Conservation (phyloP, 805 yeast species). For the Cyberlindnera suaveolens region DNA sequence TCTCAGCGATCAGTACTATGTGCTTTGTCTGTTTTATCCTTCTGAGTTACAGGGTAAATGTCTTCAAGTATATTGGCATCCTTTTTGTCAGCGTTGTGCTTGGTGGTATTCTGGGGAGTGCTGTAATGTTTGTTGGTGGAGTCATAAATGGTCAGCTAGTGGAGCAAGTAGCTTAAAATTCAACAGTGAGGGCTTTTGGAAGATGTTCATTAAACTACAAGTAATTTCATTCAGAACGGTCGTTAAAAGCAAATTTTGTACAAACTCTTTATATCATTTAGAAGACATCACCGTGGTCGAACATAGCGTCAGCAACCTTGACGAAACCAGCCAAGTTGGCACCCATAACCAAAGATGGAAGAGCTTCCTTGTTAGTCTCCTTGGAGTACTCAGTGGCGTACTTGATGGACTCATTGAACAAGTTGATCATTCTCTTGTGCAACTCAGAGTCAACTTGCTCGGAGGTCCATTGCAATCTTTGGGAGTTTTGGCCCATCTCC, state of each 20-base stretch:
- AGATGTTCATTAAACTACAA: not conserved
- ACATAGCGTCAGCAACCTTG: conserved; percentile 98
- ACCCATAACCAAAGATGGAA: conserved; percentile 96
- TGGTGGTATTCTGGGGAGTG: conserved; percentile 5
- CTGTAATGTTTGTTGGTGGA: conserved; percentile 7
- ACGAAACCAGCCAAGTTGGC: conserved; percentile 99
- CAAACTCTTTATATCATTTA: conserved; percentile 11
- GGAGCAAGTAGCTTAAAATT: no score
- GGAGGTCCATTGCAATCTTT: conserved; percentile 81
- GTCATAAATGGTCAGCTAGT: conserved; percentile 1
- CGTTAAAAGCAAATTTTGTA: not conserved
- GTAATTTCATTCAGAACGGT: not conserved
- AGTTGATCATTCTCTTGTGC: conserved; percentile 86
- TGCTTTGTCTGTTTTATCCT: conserved; percentile 4
- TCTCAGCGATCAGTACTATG: conserved; percentile 1
- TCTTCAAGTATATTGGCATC: conserved; percentile 14
- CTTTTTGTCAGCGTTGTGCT: conserved; percentile 3
- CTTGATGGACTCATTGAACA: conserved; percentile 88
- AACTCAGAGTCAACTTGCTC: conserved; percentile 91
- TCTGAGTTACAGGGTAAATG: conserved; percentile 7
- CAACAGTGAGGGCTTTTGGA: no score
- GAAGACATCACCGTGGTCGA: conserved; percentile 83
- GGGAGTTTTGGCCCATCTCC: conserved; percentile 99
- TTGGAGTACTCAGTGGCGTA: conserved; percentile 79
- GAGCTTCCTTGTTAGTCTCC: conserved; percentile 54